Evolutionary conservation across 164 flowering plant genomes (phyloP), one percentile per base, ranked within the genome.

Genomic region (Stephania japonica): DNA sequence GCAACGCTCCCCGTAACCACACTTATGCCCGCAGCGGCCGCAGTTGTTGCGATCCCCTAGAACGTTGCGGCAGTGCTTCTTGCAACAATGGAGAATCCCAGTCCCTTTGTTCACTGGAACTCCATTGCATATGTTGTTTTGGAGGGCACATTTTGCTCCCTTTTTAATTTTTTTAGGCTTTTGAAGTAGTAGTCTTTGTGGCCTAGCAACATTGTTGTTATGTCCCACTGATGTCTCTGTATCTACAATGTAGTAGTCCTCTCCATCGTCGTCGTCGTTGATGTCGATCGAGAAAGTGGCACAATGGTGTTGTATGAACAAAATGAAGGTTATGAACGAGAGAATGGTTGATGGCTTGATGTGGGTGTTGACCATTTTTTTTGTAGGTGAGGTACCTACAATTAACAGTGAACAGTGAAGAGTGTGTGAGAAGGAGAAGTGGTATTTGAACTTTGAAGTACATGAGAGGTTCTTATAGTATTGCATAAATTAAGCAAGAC

Each of bases 11-110:
- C 87, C 86, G 18, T 74, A 79, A 3, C 73, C 25, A 67, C 92
- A 86, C 69, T 75, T 86, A 4, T 67, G 70, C 3, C 85, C 83
- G 42, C 95, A 88, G 1, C 5, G 4, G 1, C 91, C 89, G 49
- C 92, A 87, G 79, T 90, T 85, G 78, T 89, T 87, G 74, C 67
- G 32, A 64, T 89, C 91, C 0, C 85, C 77, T 0, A 84, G 84
- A 68, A 87, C 72, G 61, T 89, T 84, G 0, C 86, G 78, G 69
- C 91, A 90, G 72, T 87, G 89, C 25, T 67, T 86, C 86, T 85
- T 85, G 89, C 92, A 90, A 75, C 95, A 90, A 9, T 84, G 72
- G 18, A 81, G 81, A 25, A 78, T 67, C 23, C 79, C 81, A 1
- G 79, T 69, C 42, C 81, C 76, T 16, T 76, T 76, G 64, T 76